A percentile compares a stretch with the other conserved stretches of the same genome.
Evolutionary conservation across 768 basidiomycete species (phyloP).

Genomic region (Cystobasidium onofrii): DNA sequence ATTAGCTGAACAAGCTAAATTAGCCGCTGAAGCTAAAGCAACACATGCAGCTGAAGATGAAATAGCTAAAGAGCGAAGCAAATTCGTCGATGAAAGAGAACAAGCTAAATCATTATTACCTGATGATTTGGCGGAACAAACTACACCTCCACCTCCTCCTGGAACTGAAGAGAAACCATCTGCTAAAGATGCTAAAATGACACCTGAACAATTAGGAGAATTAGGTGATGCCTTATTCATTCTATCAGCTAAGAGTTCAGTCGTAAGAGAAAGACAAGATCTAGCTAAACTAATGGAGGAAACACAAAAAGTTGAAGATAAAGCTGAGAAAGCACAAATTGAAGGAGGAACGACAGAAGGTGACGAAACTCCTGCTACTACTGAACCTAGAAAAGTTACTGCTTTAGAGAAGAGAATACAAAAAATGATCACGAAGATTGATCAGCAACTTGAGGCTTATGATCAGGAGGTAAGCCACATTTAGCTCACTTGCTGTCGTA

Average conservation of each 20-base stretch:
- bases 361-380: background rate
- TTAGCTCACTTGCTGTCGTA: too few relatives aligned
- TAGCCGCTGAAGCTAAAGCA: background rate
- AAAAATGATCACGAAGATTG: conserved; percentile 90
- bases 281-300: conserved; percentile 85
- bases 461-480: conserved; percentile 59
- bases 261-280: conserved; percentile 91
- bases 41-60: background rate
- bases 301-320: conserved; percentile 80
- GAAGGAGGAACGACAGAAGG: background rate
- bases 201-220: conserved; percentile 87
- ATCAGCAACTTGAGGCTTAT: conserved; percentile 81
- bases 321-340: background rate
- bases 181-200: conserved; percentile 77
- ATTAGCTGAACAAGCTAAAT: conserved; percentile 23
- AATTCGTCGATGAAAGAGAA: conserved; percentile 36
- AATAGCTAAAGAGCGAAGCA: conserved; percentile 49
- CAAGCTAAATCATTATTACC: conserved; percentile 70
- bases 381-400: conserved; percentile 57
- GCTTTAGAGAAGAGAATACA: conserved; percentile 94
- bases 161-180: conserved; percentile 44
- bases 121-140: conserved; percentile 52
- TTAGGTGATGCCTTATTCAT: conserved; percentile 82
- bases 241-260: conserved; percentile 84
- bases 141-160: background rate